Base-by-base conservation (phyloP, 176 grass and related monocot genomes). In the Areca catechu region DNA sequence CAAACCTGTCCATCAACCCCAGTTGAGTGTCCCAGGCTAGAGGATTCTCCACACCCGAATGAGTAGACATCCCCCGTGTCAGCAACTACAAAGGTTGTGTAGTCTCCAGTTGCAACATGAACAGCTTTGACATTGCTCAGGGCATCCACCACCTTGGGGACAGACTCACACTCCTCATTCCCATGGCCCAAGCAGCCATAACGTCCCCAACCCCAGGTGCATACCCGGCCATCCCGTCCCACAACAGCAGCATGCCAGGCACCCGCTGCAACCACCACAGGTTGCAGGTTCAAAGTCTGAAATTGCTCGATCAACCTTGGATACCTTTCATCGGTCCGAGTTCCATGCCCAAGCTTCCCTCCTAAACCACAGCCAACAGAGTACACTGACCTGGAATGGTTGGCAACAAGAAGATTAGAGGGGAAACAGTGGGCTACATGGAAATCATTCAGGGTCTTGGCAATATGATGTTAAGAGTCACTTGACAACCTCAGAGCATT, bases 171-270 rank as follows among this genome's bases (percentile, higher is more conserved):
- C 25, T 95, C 90, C 72, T 95, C 90, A 62, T 89, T 95, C 29
- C 79, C 85, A 85, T 95, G 90, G 69, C 90, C 90, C 75, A 89
- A 89, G 70, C 90, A 95, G 50, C 90, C 90, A 69, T 95, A 95
- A 20, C 85, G 73, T 19, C 90, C 90, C 90, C 90, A 95, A 70
- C 90, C 90, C 90, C 90, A 95, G 53, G 90, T 95, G 73, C 90
- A 95, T 34, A 89, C 79, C 19, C 82, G 73, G 17, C 82, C 90
- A 80, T 95, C 90, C 65, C 78, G 87, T 49, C 82, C 79, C n/a
- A 95, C 85, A 66, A 95, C 76, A 54, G 82, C 90, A 59, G 85
- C 90, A 72, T 95, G 85, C 90, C 90, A 95, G 49, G 90, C 85
- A 69, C 90, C 85, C 60, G 85, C 90, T 67, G 85, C 85, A 77